Base-by-base conservation (phyloP, 805 yeast genomes). In the Yamadazyma paraphyllophila region DNA sequence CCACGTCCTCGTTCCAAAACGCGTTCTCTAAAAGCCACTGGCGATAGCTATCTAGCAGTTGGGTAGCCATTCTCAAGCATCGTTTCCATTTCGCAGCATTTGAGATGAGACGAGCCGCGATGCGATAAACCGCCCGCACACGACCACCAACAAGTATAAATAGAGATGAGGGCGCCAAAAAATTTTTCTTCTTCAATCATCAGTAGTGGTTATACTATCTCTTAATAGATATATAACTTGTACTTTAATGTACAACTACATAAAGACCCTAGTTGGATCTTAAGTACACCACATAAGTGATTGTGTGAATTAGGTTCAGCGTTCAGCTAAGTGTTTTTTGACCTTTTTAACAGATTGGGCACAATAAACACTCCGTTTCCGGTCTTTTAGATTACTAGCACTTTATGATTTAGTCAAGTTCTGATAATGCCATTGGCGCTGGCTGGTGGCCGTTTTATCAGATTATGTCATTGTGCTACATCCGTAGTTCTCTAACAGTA, bases 131-230 rank as follows among this genome's bases (percentile, higher is more conserved):
- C 27, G 26, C 7, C 8, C 26, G 35, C 27, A 29, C 41, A 39
- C 41, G 44, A 41, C 44, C 14, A 4, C 2, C 8, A 4, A n/a
- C 12, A 24, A 24, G 36, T 38, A 39, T 46, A 49, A 41, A 44
- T 13, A 33, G 2, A 13, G 13, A 15, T 9, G 32, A 36, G 58
- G 57, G 55, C 66, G 65, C 63, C 60, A 29, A 46, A 60, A 48
- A 54, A 48, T 55, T 54, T 39, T 44, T 37, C 41, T 38, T 42
- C 45, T 36, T 47, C 26, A 44, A 77, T 73, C 87, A 82, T 82
- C 85, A 80, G 88, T 82, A 82, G 88, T 80, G 87, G 87, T 81
- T 82, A 81, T 81, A 80, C 87, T 82, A 81, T 78, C 79, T 76
- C 81, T 69, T 65, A 69, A 78, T 59, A 43, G 66, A 72, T 78